Evolutionary conservation across 1,284 basidiomycete genomes (phyloP).

Genomic region (Ceratobasidium theobromae): DNA sequence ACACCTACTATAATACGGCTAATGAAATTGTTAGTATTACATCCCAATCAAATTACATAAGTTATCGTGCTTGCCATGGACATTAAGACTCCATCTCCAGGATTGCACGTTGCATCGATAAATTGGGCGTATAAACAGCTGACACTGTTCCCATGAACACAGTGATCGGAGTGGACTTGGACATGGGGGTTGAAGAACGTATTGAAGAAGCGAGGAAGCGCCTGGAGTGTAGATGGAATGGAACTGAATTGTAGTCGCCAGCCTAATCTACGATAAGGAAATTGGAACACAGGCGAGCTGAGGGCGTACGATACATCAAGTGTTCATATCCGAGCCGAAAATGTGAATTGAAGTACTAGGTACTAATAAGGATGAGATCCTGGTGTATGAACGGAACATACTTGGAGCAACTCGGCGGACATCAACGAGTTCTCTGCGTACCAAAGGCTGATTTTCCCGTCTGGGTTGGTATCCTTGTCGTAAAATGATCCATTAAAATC

Average conservation of each 20-base stretch:
- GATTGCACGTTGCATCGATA: slow-evolving; percentile 16
- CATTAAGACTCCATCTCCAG: slow-evolving; percentile 26
- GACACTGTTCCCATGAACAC: slow-evolving; percentile 14
- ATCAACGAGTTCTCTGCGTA: slow-evolving; percentile 22
- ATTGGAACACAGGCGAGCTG: background rate
- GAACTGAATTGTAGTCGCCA: background rate
- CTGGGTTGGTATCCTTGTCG: slow-evolving; percentile 11
- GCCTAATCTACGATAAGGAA: background rate
- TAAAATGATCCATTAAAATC: slow-evolving; percentile 3
- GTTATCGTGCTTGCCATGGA: slow-evolving; percentile 23
- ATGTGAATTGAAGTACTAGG: slow-evolving; percentile 20
- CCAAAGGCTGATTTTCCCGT: slow-evolving; percentile 3
- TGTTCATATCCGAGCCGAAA: slow-evolving; percentile 9
- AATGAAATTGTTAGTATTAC: background rate
- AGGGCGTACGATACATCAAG: slow-evolving; percentile 20
- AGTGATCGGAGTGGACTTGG: background rate
- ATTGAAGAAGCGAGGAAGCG: slow-evolving; percentile 11
- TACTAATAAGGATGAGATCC: background rate
- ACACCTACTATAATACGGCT: slow-evolving; percentile 27
- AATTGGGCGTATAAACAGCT: background rate
- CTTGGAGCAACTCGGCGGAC: slow-evolving; percentile 2
- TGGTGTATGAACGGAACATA: background rate
- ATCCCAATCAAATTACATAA: background rate
- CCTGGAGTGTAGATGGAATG: background rate
- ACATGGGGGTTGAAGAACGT: slow-evolving; percentile 13